Conservation (phyloP, 140 eudicot species). For the Stevia rebaudiana region DNA sequence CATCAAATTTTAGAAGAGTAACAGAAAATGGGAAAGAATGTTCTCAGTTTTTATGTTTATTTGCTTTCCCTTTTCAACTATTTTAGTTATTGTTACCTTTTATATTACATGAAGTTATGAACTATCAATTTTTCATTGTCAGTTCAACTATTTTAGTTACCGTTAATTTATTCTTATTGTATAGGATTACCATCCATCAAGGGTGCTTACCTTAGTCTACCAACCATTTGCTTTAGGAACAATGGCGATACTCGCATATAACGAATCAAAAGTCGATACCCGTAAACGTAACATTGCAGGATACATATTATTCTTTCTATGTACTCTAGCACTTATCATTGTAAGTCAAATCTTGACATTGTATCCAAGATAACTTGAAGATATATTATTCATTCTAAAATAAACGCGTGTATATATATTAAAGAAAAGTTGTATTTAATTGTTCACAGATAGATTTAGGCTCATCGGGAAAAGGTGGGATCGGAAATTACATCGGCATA, state of each 20-base stretch:
- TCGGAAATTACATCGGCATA: slow-evolving; percentile 42
- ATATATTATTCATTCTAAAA: neutral
- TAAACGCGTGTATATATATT: neutral
- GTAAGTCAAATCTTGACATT: slow-evolving; percentile 27
- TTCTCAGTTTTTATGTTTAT: too few relatives aligned
- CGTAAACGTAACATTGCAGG: slow-evolving; percentile 60
- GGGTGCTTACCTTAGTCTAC: slow-evolving; percentile 70
- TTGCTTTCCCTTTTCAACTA: too few relatives aligned
- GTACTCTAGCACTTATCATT: slow-evolving; percentile 42
- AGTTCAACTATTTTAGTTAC: neutral
- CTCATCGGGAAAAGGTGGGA: slow-evolving; percentile 64
- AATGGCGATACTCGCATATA: slow-evolving; percentile 37
- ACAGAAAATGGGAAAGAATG: too few relatives aligned
- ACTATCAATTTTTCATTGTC: too few relatives aligned
- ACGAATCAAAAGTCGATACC: slow-evolving; percentile 53
- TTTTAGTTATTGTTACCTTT: too few relatives aligned
- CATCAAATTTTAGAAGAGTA: too few relatives aligned
- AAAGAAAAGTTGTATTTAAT: neutral
- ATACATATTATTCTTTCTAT: slow-evolving; percentile 38
- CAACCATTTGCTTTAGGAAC: slow-evolving; percentile 63
- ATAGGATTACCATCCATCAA: slow-evolving; percentile 62
- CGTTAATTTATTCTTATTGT: neutral
- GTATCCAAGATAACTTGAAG: too few relatives aligned
- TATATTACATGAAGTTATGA: too few relatives aligned
- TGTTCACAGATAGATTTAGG: slow-evolving; percentile 52